phyloP scores from a whole-genome alignment of 345 rosid species.

The Lumnitzera racemosa region DNA sequence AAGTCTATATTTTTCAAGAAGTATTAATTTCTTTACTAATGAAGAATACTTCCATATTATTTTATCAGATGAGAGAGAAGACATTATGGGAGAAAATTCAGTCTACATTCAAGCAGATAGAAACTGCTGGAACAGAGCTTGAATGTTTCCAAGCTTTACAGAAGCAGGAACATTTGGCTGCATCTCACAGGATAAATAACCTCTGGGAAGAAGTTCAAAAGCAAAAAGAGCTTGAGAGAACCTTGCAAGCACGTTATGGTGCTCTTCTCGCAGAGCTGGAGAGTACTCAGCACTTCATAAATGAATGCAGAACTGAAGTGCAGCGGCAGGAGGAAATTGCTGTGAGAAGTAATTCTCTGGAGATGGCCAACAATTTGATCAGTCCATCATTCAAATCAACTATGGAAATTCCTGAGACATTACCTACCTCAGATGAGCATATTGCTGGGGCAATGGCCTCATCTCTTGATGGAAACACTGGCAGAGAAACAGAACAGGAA shows the following conservation, averaged over 20 bases:
- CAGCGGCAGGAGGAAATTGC: constrained; percentile 43
- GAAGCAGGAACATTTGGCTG: constrained; percentile 91
- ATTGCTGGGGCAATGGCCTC: neutral
- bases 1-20: neutral
- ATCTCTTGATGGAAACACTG: neutral
- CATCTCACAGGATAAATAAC: constrained; percentile 67
- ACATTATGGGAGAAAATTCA: constrained; percentile 69
- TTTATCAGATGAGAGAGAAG: constrained; percentile 63
- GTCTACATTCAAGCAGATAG: constrained; percentile 72
- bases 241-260: constrained; percentile 71
- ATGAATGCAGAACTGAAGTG: constrained; percentile 40
- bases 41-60: neutral
- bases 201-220: constrained; percentile 84
- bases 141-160: constrained; percentile 88
- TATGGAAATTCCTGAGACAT: neutral
- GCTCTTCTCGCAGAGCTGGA: constrained; percentile 50
- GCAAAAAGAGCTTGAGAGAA: constrained; percentile 82
- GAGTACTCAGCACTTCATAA: constrained; percentile 36
- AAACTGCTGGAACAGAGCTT: constrained; percentile 79
- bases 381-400: constrained; percentile 11
- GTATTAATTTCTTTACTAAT: neutral
- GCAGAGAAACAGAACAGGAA: neutral
- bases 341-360: constrained; percentile 25
- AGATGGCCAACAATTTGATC: constrained; percentile 20
- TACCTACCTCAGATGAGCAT: neutral